Evolutionary conservation across 192 early-diverging fungal species (phyloP).

Genomic region (Podila horticola): DNA sequence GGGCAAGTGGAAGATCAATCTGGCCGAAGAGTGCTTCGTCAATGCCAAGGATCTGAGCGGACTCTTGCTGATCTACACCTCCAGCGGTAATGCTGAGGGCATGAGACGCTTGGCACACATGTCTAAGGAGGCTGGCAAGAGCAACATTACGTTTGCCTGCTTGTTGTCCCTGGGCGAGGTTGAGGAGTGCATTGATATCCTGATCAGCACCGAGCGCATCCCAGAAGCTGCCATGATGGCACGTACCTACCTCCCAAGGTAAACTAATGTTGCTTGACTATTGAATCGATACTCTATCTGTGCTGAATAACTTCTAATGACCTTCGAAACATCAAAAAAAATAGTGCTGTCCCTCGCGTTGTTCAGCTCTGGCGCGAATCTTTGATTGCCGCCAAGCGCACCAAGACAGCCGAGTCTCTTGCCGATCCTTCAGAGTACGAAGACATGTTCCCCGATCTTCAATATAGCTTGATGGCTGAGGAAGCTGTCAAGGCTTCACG

Average conservation of each 20-base stretch:
- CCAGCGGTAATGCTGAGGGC: constrained; percentile 85
- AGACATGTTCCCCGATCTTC: constrained; percentile 89
- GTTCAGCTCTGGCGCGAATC: constrained; percentile 84
- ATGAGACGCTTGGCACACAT: constrained; percentile 77
- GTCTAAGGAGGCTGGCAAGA: constrained; percentile 80
- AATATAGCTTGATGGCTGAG: constrained; percentile 67
- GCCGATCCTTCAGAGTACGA: constrained; percentile 85
- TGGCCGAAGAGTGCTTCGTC: constrained; percentile 91
- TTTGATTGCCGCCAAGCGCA: constrained; percentile 73
- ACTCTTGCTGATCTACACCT: constrained; percentile 89
- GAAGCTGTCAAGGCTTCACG: constrained; percentile 49
- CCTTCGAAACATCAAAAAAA: neutral
- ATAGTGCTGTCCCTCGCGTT: constrained; percentile 68
- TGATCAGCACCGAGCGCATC: constrained; percentile 87
- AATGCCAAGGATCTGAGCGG: constrained; percentile 93
- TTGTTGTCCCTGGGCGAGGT: constrained; percentile 78
- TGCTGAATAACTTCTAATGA: neutral
- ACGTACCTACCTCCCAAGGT: constrained; percentile 84
- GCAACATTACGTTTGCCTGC: constrained; percentile 93
- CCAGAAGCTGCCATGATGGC: constrained; percentile 97
- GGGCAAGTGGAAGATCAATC: constrained; percentile 86
- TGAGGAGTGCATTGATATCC: constrained; percentile 87
- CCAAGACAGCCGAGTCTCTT: constrained; percentile 88
- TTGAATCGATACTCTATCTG: no score
- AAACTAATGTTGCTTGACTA: neutral